phyloP scores from a whole-genome alignment of 805 yeast genomes.

The Candida vaughaniae region DNA sequence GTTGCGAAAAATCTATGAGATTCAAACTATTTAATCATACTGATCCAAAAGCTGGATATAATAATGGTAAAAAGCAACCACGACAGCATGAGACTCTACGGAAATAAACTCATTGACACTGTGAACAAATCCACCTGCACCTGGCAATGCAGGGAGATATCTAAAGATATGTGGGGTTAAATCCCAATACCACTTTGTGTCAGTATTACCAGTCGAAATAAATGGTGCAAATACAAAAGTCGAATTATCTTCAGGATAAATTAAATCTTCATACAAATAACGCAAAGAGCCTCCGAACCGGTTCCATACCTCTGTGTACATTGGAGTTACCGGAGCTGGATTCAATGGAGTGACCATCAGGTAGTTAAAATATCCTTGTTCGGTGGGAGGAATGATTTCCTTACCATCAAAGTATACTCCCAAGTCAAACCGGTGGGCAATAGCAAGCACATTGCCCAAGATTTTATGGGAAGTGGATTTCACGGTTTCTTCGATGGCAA shows the following conservation, averaged over 20 bases:
- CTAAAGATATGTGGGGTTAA: constrained; percentile 36
- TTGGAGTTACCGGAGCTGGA: constrained; percentile 40
- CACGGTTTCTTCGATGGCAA: constrained; percentile 44
- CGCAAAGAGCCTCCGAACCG: constrained; percentile 34
- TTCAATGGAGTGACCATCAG: constrained; percentile 25
- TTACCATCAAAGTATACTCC: constrained; percentile 31
- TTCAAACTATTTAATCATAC: neutral
- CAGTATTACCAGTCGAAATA: constrained; percentile 38
- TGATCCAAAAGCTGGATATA: constrained; percentile 29
- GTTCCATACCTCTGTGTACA: constrained; percentile 29
- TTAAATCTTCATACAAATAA: constrained; percentile 36
- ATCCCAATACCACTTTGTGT: constrained; percentile 40
- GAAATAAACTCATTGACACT: constrained; percentile 32
- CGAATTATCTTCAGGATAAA: constrained; percentile 21
- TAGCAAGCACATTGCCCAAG: constrained; percentile 22
- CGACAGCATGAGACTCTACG: constrained; percentile 29
- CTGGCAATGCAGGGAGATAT: constrained; percentile 26
- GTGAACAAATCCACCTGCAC: constrained; percentile 21
- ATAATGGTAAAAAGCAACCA: constrained; percentile 38
- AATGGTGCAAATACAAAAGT: constrained; percentile 34
- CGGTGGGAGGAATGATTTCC: constrained; percentile 21
- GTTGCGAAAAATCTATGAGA: constrained; percentile 1
- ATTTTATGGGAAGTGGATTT: constrained; percentile 29
- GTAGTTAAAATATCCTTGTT: constrained; percentile 31
- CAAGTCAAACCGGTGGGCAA: constrained; percentile 36